Evolutionary conservation across 345 rosid genomes (phyloP).

Genomic region (Bruguiera parviflora): DNA sequence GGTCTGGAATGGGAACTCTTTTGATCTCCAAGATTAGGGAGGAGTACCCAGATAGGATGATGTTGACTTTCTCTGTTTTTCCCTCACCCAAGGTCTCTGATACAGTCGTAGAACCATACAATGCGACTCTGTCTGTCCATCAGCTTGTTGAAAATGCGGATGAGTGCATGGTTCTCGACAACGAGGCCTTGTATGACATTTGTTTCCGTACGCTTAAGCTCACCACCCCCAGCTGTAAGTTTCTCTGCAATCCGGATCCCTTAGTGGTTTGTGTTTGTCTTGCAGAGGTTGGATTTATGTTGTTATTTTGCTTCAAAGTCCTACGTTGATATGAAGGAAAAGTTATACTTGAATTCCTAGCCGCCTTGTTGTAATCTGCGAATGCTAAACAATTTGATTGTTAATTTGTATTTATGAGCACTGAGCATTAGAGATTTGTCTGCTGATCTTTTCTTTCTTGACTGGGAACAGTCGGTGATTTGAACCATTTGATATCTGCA

Average conservation of each 20-base stretch:
- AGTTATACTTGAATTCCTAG: too few species aligned
- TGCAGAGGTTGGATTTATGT: neutral
- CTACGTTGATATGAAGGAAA: too few species aligned
- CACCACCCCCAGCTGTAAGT: constrained; percentile 30
- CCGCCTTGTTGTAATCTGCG: too few species aligned
- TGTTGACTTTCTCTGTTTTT: constrained; percentile 30
- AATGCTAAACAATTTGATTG: too few species aligned
- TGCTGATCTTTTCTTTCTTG: neutral
- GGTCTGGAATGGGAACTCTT: constrained; percentile 32
- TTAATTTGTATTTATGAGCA: too few species aligned
- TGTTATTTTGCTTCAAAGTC: neutral
- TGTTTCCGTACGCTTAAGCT: constrained; percentile 32
- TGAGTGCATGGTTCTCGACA: constrained; percentile 33
- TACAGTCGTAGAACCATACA: constrained; percentile 35
- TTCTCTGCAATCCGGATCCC: neutral
- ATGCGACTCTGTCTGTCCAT: constrained; percentile 28
- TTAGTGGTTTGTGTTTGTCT: neutral
- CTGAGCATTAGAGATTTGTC: neutral
- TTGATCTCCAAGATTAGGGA: constrained; percentile 30
- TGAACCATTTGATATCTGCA: constrained; percentile 31
- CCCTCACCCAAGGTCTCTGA: constrained; percentile 29
- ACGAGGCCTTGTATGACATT: constrained; percentile 27
- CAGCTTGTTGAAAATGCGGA: constrained; percentile 32
- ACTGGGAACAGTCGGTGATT: constrained; percentile 17
- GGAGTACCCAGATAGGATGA: constrained; percentile 32